Base-by-base conservation (phyloP, 257 asterid genomes). In the Lycium ferocissimum region DNA sequence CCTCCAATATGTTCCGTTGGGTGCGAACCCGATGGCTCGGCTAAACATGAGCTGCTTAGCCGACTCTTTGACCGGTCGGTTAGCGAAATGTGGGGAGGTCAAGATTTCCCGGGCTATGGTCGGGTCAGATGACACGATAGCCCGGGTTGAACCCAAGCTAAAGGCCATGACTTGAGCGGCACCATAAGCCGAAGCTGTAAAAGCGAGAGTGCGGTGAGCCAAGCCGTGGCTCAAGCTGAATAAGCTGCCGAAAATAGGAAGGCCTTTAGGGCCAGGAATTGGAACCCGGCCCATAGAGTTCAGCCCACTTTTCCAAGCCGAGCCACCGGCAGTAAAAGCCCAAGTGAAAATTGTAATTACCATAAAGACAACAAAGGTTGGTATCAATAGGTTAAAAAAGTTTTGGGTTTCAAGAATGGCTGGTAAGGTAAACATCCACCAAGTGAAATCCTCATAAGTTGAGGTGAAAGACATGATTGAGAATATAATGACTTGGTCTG, bases 1-100 rank as follows among this genome's bases (percentile, higher is more conserved):
- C 7, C 92, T 86, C 96, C 94, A 92, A 63, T 92, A 88, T 9
- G 89, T 35, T 4, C 96, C 94, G 11, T 86, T 83, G 1, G 94
- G 96, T 1, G 96, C 96, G 43, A 92, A 92, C 11, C 94, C 96
- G 4, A 92, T 92, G 89, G 96, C 94, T 54, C 94, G 90, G 85
- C 87, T 89, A 51, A 92, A 91, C 96, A 92, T 89, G 49, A 92
- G 94, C 51, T 79, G 87, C 86, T 83, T 87, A 89, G 93, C 94
- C 20, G 96, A 92, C 45, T 92, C 82, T 45, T 92, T 92, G 57
- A 92, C 78, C 0, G 96, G 96, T 9, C 96, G 92, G 87, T 85
- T 85, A 9, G 94, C 89, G 0, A 92, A 91, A 82, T 91, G 92
- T 0, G 91, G 92, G 1, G 94, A 92, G 0, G 93, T 88, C 85